Base-by-base conservation (phyloP, 176 grass and related monocot genomes). In the Eremochloa ophiuroides region DNA sequence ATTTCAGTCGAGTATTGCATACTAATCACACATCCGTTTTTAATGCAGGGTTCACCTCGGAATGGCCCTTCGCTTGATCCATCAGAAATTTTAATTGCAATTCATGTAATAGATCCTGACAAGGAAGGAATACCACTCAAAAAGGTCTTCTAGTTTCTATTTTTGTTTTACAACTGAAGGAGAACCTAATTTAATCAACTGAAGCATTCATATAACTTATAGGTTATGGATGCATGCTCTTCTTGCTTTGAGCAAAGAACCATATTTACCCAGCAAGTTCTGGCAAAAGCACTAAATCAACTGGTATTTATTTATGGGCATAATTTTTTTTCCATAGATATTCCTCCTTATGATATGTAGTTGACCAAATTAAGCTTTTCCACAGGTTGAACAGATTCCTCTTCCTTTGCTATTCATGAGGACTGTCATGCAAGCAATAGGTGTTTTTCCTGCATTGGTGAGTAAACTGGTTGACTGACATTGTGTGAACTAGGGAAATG, bases 381-480 rank as follows among this genome's bases (percentile, higher is more conserved):
- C 63, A 25, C 92, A 98, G 95, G 90, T 98, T 91, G 95, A 98
- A 73, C 95, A 98, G 62, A 98, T 93, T 75, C 95, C 95, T 80
- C 95, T 98, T 73, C 95, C 95, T 80, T 87, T 98, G 76, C 86
- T 98, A 55, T 98, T 98, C 76, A 98, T 98, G 95, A 81, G 95
- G 88, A 98, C 95, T 71, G 92, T 98, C 75, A 93, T 98, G 84
- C 95, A 94, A 86, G 90, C 92, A 48, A 94, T 94, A 75, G 79
- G 88, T 59, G 75, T 76, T 81, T 94, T 98, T 74, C 95, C 95
- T 91, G 86, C 88, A 78, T 76, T 98, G 88, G 95, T 98, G 82
- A 79, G 95, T 91, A 75, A 80, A 40, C 35, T 75, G 22, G 39
- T 4, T 74, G 62, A 56, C 41, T 26, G 6, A 71, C 31, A 13